Base-by-base conservation (phyloP, 495 filamentous ascomycete species). In the Xylaria longipes region DNA sequence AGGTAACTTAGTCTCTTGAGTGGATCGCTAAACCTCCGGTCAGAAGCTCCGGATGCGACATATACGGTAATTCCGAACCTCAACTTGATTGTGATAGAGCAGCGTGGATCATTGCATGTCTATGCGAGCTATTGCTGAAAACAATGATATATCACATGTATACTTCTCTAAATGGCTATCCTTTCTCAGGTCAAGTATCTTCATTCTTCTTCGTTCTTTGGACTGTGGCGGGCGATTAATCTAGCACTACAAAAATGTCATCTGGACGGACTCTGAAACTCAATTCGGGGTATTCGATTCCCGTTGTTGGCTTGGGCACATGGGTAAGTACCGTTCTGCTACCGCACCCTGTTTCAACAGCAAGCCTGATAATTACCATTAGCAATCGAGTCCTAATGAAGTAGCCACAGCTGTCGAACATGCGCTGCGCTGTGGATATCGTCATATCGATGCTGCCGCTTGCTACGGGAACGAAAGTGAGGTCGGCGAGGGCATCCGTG, bases 391-490 rank as follows among this genome's bases (percentile, higher is more conserved):
- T 72, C 77, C 71, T 72, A 78, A 56, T 20, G 52, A 56, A 31
- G 52, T 56, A 56, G 48, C 48, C 48, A 5, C 5, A 12, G 82
- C 84, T 6, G 80, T 85, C 15, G 75, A 81, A 1, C 76, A 75
- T 31, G 85, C 84, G 3, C 77, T 91, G 14, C 79, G 82, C 43
- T 62, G 81, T 8, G 88, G 89, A 9, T 91, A 89, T 64, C 80
- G 83, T 22, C 89, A 89, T 56, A 80, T 85, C 45, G 82, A 84
- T 70, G 73, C 79, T 72, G 72, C 76, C 22, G 79, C 77, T 62
- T 78, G 80, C 56, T 85, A 85, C 65, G 74, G 75, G 25, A 82
- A 84, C 71, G 80, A 83, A 62, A 73, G 73, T 35, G 77, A 81
- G 60, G 77, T 83, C 25, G 82, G 82, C 31, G 73, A 75, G 50